These are phyloP conservation scores for Colletotrichum scovillei DNA, from an alignment of 2,329 filamentous ascomycete genomes.

Conservation along the genomic window DNA sequence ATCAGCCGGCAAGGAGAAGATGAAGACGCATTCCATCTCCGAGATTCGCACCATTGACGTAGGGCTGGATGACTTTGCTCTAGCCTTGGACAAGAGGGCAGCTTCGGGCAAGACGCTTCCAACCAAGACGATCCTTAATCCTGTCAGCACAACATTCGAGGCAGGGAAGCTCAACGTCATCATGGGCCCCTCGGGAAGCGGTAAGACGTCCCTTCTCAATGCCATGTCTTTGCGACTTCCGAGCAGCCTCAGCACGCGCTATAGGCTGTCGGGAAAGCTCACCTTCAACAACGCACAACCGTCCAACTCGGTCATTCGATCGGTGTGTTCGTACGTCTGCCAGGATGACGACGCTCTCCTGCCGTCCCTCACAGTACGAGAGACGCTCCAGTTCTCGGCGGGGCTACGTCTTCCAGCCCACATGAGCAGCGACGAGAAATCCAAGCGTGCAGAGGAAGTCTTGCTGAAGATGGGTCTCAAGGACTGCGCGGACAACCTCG, in stretches of 20 bases:
- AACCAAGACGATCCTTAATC: slow-evolving; percentile 71
- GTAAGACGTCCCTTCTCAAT: slow-evolving; percentile 81
- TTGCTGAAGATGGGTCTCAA: slow-evolving; percentile 81
- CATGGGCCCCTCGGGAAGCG: slow-evolving; percentile 83
- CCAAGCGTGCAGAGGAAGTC: slow-evolving; percentile 75
- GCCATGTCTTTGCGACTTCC: slow-evolving; percentile 76
- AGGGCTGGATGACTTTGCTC: slow-evolving; percentile 70
- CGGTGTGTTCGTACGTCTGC: slow-evolving; percentile 80
- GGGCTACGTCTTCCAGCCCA: slow-evolving; percentile 76
- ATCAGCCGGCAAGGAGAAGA: slow-evolving; percentile 78
- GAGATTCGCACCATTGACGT: slow-evolving; percentile 73
- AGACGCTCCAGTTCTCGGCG: slow-evolving; percentile 78
- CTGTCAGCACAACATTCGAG: slow-evolving; percentile 74
- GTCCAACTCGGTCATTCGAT: slow-evolving; percentile 75
- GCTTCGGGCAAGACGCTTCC: slow-evolving; percentile 62
- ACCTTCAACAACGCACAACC: slow-evolving; percentile 77
- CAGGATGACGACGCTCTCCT: slow-evolving; percentile 83
- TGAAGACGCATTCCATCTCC: slow-evolving; percentile 63
- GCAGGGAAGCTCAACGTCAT: slow-evolving; percentile 79
- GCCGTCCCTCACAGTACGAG: slow-evolving; percentile 79
- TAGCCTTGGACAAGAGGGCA: slow-evolving; percentile 73
- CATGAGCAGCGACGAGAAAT: slow-evolving; percentile 77
- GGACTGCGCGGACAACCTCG: slow-evolving; percentile 80
- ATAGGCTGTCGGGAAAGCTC: slow-evolving; percentile 71
- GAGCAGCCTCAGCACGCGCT: slow-evolving; percentile 70